A percentile compares a stretch with the other conserved stretches of the same genome.
Evolutionary conservation across 225 moss, liverwort and hornwort species (phyloP).

Genomic region (Ulota crispa): DNA sequence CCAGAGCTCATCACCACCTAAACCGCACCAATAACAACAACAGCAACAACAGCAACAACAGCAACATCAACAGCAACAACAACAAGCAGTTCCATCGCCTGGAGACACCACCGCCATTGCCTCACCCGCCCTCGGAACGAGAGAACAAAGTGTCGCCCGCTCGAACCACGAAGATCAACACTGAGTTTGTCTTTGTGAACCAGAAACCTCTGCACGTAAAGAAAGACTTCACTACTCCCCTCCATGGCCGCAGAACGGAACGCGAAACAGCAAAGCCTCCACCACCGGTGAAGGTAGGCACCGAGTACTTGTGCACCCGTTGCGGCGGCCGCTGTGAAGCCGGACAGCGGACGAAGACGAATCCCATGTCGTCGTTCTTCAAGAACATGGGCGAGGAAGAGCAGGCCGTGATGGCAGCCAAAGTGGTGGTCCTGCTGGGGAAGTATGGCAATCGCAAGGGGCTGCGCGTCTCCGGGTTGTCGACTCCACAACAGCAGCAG

Average conservation of each 20-base stretch:
- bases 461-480: conserved; percentile 41
- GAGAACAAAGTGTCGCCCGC: neutral
- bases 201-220: neutral
- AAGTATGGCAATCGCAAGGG: conserved; percentile 64
- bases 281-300: neutral
- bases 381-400: conserved; percentile 41
- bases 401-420: conserved; percentile 51
- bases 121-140: neutral
- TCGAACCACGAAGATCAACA: neutral
- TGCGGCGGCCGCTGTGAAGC: conserved; percentile 40
- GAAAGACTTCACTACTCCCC: neutral
- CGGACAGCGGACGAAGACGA: conserved; percentile 23
- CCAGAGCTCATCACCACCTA: conserved; percentile 21
- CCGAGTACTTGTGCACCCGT: conserved; percentile 39
- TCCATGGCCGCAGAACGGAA: neutral
- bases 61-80: neutral
- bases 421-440: conserved; percentile 53
- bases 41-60: neutral
- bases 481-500: neutral
- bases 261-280: neutral
- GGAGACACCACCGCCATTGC: neutral
- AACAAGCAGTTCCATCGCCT: neutral
- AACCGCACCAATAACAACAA: neutral
- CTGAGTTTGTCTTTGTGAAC: neutral
- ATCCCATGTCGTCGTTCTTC: conserved; percentile 47